Evolutionary conservation across 2,329 filamentous ascomycete species (phyloP).

Genomic region (Phialophora verrucosa): DNA sequence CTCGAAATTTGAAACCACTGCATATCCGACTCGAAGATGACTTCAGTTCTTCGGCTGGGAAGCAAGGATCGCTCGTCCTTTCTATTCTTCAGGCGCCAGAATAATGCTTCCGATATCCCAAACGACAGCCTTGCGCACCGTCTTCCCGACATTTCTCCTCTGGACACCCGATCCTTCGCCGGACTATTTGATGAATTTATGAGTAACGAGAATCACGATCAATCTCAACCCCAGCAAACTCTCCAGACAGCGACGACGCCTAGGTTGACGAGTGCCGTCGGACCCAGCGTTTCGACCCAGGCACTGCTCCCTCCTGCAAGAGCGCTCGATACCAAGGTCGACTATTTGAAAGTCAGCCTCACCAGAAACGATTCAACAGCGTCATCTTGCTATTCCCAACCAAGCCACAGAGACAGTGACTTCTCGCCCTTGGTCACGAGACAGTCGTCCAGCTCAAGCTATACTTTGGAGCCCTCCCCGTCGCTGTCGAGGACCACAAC

Average conservation of each 20-base stretch:
- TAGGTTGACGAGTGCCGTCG: slow-evolving; percentile 3
- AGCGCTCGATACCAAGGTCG: slow-evolving; percentile 11
- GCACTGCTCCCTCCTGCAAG: neutral
- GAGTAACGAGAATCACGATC: slow-evolving; percentile 21
- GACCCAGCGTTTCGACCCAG: neutral
- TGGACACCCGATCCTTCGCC: slow-evolving; percentile 35
- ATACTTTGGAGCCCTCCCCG: slow-evolving; percentile 28
- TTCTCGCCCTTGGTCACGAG: slow-evolving; percentile 34
- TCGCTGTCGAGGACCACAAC: slow-evolving; percentile 14
- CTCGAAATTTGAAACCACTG: slow-evolving; percentile 17
- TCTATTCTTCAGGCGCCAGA: slow-evolving; percentile 32
- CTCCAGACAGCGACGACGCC: neutral
- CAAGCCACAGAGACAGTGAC: slow-evolving; percentile 31
- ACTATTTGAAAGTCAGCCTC: slow-evolving; percentile 24
- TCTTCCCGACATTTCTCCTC: slow-evolving; percentile 32
- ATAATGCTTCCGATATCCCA: slow-evolving; percentile 20
- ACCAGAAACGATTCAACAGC: slow-evolving; percentile 35
- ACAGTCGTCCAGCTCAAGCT: slow-evolving; percentile 36
- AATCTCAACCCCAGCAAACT: slow-evolving; percentile 1
- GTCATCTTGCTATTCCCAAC: slow-evolving; percentile 35
- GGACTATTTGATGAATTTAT: slow-evolving; percentile 35
- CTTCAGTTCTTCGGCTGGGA: slow-evolving; percentile 33
- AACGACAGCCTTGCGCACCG: slow-evolving; percentile 21
- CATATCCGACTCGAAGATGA: slow-evolving; percentile 27
- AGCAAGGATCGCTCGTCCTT: slow-evolving; percentile 36